phyloP scores from a whole-genome alignment of 2,329 filamentous ascomycete species.

The Aspergillus floridensis region DNA sequence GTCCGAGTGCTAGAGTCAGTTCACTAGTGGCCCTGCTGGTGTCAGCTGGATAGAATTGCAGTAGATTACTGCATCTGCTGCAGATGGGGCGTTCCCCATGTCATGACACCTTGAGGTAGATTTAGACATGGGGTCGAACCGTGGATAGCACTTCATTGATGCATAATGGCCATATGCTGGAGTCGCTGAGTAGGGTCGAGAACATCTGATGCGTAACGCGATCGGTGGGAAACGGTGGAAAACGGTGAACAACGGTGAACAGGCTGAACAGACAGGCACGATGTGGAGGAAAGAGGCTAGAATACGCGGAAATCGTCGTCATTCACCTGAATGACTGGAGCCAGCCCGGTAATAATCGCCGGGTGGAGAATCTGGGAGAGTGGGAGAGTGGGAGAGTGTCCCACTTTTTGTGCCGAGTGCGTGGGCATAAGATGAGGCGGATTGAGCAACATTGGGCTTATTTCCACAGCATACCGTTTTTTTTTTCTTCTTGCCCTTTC shows the following conservation, averaged over 20 bases:
- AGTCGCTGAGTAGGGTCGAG: background rate
- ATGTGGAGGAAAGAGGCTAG: background rate
- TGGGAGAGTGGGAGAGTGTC: background rate
- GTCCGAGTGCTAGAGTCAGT: background rate
- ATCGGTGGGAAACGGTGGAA: background rate
- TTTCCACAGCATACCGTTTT: constrained; percentile 1
- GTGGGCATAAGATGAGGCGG: background rate
- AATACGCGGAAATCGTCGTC: background rate
- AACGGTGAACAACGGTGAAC: background rate
- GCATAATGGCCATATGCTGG: background rate
- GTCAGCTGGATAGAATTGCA: background rate
- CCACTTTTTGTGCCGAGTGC: background rate
- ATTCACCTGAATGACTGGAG: background rate
- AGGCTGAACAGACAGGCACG: background rate
- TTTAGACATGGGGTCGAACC: background rate
- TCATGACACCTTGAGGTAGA: background rate
- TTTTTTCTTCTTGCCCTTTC: background rate
- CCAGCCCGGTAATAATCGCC: background rate
- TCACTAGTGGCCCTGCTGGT: background rate
- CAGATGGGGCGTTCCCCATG: background rate
- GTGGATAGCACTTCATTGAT: background rate
- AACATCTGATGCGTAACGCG: background rate
- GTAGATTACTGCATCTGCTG: background rate
- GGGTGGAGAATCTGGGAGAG: background rate
- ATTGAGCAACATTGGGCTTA: background rate